These are phyloP conservation scores for Aspergillus sp. DNA, from an alignment of 2,329 filamentous ascomycete genomes.

Conservation along the genomic window DNA sequence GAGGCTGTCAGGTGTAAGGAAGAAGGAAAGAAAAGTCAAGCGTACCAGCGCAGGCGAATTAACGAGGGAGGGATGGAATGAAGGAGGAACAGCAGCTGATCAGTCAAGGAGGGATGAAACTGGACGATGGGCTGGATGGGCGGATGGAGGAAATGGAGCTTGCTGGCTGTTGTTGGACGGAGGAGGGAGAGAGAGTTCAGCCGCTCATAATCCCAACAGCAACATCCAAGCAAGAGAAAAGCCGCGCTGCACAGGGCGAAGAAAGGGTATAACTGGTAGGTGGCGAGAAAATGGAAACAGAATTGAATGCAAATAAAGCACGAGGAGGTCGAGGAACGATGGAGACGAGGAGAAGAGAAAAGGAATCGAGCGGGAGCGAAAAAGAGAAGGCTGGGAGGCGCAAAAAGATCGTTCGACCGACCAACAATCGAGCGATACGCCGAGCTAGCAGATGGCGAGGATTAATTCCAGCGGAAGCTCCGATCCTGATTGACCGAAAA, in stretches of 20 bases:
- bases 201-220: constrained; percentile 20
- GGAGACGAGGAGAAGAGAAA: constrained; percentile 7
- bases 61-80: constrained; percentile 3
- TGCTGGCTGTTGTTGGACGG: constrained; percentile 1
- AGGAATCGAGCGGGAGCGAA: constrained; percentile 9
- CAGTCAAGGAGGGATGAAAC: constrained; percentile 13
- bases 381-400: constrained; percentile 25
- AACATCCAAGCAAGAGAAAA: constrained; percentile 6
- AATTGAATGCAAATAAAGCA: constrained; percentile 1
- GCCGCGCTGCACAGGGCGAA: background rate
- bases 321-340: background rate
- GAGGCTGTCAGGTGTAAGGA: constrained; percentile 13
- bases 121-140: constrained; percentile 12
- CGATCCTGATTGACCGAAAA: constrained; percentile 1
- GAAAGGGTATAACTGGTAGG: background rate
- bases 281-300: constrained; percentile 4
- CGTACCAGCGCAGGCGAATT: constrained; percentile 20
- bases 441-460: constrained; percentile 4
- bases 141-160: constrained; percentile 10
- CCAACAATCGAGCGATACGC: constrained; percentile 8
- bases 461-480: constrained; percentile 1
- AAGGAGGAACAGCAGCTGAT: constrained; percentile 9
- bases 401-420: constrained; percentile 10
- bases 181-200: constrained; percentile 15
- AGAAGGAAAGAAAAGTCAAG: constrained; percentile 15